A percentile compares a stretch with the other conserved stretches of the same genome.
phyloP scores from a whole-genome alignment of 805 yeast species.

The Suhomyces vadensis region DNA sequence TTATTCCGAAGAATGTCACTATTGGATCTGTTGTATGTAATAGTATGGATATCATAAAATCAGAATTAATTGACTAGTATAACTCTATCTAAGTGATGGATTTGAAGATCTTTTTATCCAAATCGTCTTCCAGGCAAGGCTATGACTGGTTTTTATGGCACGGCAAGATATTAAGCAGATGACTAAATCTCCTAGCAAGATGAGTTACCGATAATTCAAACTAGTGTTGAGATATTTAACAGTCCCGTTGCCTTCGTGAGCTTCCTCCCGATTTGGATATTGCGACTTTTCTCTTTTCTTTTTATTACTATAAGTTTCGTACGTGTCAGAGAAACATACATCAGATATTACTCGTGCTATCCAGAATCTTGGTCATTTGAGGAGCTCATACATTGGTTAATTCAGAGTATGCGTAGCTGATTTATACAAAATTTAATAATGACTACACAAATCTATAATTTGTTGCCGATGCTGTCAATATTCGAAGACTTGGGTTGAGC shows the following conservation, averaged over 20 bases:
- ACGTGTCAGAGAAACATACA: too few species aligned
- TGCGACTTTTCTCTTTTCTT: not conserved
- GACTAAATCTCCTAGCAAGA: not conserved
- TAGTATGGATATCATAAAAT: not conserved
- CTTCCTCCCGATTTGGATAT: not conserved
- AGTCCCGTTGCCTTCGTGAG: not conserved
- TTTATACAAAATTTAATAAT: too few species aligned
- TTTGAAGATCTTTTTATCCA: not conserved
- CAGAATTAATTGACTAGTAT: not conserved
- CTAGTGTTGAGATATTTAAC: not conserved
- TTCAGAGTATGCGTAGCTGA: too few species aligned
- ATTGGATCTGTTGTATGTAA: not conserved
- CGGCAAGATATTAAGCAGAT: not conserved
- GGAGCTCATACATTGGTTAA: too few species aligned
- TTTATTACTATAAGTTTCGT: too few species aligned
- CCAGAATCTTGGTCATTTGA: too few species aligned
- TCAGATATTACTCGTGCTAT: too few species aligned
- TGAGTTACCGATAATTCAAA: not conserved
- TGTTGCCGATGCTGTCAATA: too few species aligned
- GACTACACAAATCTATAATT: too few species aligned
- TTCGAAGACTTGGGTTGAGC: too few species aligned
- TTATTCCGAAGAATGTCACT: not conserved
- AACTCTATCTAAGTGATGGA: not conserved
- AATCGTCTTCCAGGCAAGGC: too few species aligned
- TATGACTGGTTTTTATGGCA: too few species aligned